Base-by-base conservation (phyloP, 768 basidiomycete genomes). In the Russula ochroleuca region DNA sequence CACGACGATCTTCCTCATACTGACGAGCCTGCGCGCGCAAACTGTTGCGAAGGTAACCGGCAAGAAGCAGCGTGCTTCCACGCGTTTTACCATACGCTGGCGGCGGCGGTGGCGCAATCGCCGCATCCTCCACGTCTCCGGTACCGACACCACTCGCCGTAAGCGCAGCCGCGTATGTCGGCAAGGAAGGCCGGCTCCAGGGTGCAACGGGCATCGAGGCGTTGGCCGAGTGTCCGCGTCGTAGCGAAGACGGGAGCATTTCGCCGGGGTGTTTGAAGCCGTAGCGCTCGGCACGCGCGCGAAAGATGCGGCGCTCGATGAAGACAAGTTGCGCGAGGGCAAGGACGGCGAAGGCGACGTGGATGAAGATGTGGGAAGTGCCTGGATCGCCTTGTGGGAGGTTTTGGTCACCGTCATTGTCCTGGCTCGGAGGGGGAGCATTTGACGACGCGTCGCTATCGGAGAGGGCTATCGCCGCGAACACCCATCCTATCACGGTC, bases 41-140 rank as follows among this genome's bases (percentile, higher is more conserved):
- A 35, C 67, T 64, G 61, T 59, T 52, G 37, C 66, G 61, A 54
- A 87, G 70, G 71, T 78, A 81, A 6, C 84, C 83, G 0, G 80
- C 70, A 21, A 88, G 76, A 49, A 89, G 69, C 49, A 89, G 76
- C 21, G 79, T 86, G 74, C 85, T 87, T 40, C 86, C 87, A 53
- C 87, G 80, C 21, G 85, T 87, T 68, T 87, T 80, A 25, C 88
- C 88, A 71, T 90, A 90, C n/a, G 86, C 85, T 11, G 88, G 88
- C 8, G 88, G 88, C 1, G 88, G 87, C 5, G 84, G 79, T 21
- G 77, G 79, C 3, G 86, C 87, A 62, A 88, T 90, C 41, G 81
- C 71, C 69, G 83, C 77, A 71, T 88, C 87, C 68, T 90, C 88
- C 31, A 87, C 87, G 72, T 90, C 88, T 47, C 87, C 88, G 5